Percentiles rank a stretch among this genome's conserved stretches.
These are phyloP conservation scores for Penicillium sp. DNA, from an alignment of 2,329 filamentous ascomycete species.

Conservation along the genomic window DNA sequence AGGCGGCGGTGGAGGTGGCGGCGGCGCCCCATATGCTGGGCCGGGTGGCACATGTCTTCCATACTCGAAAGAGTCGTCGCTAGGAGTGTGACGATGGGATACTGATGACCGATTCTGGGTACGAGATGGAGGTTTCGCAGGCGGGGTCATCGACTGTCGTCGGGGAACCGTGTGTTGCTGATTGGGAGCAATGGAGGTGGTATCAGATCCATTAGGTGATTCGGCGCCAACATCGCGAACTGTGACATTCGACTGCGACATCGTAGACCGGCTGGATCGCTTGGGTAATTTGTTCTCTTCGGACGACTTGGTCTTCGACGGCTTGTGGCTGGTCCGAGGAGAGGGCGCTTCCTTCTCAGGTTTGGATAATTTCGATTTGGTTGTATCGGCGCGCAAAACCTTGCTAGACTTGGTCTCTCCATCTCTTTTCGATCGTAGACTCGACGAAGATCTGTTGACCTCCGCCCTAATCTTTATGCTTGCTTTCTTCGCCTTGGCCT, in stretches of 20 bases:
- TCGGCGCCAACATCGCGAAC: constrained; percentile 33
- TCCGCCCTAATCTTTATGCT: constrained; percentile 38
- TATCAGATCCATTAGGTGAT: constrained; percentile 43
- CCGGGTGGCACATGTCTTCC: constrained; percentile 28
- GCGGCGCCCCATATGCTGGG: constrained; percentile 42
- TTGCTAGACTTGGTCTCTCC: constrained; percentile 36
- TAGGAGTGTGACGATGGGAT: constrained; percentile 32
- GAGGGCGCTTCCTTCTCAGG: constrained; percentile 33
- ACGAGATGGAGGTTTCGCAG: constrained; percentile 34
- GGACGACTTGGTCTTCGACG: constrained; percentile 32
- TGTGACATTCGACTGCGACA: constrained; percentile 34
- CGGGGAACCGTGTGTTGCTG: constrained; percentile 34
- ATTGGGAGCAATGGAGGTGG: constrained; percentile 45
- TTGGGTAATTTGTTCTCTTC: constrained; percentile 34
- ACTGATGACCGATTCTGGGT: constrained; percentile 32
- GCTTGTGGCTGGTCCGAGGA: constrained; percentile 34
- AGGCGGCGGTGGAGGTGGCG: constrained; percentile 73
- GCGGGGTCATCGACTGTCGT: constrained; percentile 29
- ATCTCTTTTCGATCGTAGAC: constrained; percentile 38
- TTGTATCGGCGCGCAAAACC: constrained; percentile 35
- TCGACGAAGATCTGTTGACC: constrained; percentile 42
- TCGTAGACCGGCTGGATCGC: constrained; percentile 29
- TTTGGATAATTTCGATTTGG: constrained; percentile 36
- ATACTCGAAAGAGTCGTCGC: constrained; percentile 37
- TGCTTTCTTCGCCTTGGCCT: constrained; percentile 32